phyloP scores from a whole-genome alignment of 495 filamentous ascomycete species.

The Aspergillus olivimuriae region DNA sequence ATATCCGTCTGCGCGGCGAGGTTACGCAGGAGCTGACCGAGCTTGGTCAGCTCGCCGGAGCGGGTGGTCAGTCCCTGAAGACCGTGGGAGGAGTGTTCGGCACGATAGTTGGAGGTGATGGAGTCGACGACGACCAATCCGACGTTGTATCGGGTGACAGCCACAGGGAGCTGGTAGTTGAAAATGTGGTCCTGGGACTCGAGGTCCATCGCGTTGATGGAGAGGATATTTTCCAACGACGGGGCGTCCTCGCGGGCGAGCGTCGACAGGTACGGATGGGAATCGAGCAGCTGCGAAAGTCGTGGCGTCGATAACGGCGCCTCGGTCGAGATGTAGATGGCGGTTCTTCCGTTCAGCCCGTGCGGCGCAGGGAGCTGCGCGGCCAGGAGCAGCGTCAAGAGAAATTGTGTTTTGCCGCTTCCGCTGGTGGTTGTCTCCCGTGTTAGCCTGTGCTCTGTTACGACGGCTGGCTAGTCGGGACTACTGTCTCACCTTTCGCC shows the following conservation, averaged over 20 bases:
- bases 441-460: too few species aligned
- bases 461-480: too few species aligned
- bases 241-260: slow-evolving; percentile 46
- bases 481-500: slow-evolving; percentile 84
- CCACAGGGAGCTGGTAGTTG: slow-evolving; percentile 80
- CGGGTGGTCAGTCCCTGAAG: slow-evolving; percentile 39
- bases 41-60: slow-evolving; percentile 60
- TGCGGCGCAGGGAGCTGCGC: slow-evolving; percentile 69
- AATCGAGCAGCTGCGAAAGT: slow-evolving; percentile 67
- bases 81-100: slow-evolving; percentile 55
- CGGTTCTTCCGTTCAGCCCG: slow-evolving; percentile 60
- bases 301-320: slow-evolving; percentile 73
- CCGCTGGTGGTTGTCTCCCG: slow-evolving; percentile 51
- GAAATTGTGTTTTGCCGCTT: slow-evolving; percentile 93
- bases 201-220: slow-evolving; percentile 81
- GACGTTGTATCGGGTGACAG: slow-evolving; percentile 65
- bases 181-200: slow-evolving; percentile 95
- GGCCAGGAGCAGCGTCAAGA: slow-evolving; percentile 76
- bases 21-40: slow-evolving; percentile 70
- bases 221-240: slow-evolving; percentile 63
- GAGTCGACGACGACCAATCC: slow-evolving; percentile 83
- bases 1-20: slow-evolving; percentile 66
- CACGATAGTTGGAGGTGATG: slow-evolving; percentile 89
- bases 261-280: slow-evolving; percentile 53
- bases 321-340: slow-evolving; percentile 95